Percentiles rank a stretch among this genome's conserved stretches.
These are phyloP conservation scores for Cokeromyces recurvatus DNA, from an alignment of 371 early-diverging fungal genomes.

Conservation along the genomic window DNA sequence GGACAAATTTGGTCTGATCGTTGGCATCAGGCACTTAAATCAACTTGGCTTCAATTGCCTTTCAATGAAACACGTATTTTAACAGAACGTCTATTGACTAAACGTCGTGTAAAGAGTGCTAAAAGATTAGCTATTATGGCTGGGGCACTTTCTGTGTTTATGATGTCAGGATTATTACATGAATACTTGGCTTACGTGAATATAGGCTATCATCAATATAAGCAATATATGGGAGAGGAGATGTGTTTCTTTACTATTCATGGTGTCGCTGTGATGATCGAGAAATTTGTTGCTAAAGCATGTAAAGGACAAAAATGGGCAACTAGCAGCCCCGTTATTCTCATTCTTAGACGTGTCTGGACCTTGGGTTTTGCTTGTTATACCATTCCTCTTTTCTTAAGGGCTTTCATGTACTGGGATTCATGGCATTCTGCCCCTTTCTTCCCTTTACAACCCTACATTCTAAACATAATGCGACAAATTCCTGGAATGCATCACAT, in stretches of 20 bases:
- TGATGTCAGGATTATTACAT: constrained; percentile 4
- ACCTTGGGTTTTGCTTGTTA: constrained; percentile 6
- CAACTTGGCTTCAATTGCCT: constrained; percentile 11
- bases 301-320: constrained; percentile 2
- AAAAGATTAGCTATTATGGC: constrained; percentile 6
- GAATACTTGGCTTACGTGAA: constrained; percentile 12
- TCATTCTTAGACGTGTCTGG: constrained; percentile 3
- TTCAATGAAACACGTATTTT: constrained; percentile 4
- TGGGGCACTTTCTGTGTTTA: constrained; percentile 9
- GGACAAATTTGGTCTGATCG: constrained; percentile 11
- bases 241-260: constrained; percentile 11
- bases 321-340: background rate
- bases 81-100: constrained; percentile 4
- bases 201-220: background rate
- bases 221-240: constrained; percentile 4
- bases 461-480: constrained; percentile 5
- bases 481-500: constrained; percentile 9
- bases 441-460: constrained; percentile 3
- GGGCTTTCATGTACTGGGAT: constrained; percentile 6
- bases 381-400: constrained; percentile 7
- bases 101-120: background rate
- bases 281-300: constrained; percentile 3
- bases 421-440: constrained; percentile 9
- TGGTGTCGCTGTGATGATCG: constrained; percentile 10
- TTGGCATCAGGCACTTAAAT: constrained; percentile 8